These are phyloP conservation scores for Aulographum hederae DNA, from an alignment of 2,329 filamentous ascomycete genomes.

Conservation along the genomic window DNA sequence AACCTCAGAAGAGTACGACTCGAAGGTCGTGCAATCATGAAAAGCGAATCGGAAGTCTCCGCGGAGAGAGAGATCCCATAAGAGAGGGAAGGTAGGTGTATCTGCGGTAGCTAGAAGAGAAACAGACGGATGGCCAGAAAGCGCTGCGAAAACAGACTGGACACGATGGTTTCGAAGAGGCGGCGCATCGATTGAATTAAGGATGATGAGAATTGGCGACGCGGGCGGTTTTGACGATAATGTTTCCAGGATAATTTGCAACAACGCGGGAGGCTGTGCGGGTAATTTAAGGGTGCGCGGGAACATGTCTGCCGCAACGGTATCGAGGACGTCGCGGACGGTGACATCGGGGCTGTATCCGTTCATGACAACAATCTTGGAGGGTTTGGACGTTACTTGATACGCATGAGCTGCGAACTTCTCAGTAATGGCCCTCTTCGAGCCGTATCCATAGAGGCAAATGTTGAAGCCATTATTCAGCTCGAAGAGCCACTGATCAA, in stretches of 20 bases:
- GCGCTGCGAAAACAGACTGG: conserved; percentile 56
- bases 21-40: conserved; percentile 87
- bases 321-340: conserved; percentile 50
- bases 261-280: conserved; percentile 48
- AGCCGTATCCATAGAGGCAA: conserved; percentile 84
- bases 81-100: conserved; percentile 66
- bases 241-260: conserved; percentile 44
- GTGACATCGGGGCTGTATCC: conserved; percentile 55
- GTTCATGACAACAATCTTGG: conserved; percentile 67
- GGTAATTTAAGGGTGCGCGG: conserved; percentile 33
- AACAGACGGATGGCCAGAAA: conserved; percentile 57
- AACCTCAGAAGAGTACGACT: conserved; percentile 47
- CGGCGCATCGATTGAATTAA: conserved; percentile 75
- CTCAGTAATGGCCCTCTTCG: conserved; percentile 59
- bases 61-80: conserved; percentile 80
- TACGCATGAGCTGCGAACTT: conserved; percentile 58
- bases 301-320: conserved; percentile 45
- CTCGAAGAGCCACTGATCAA: conserved; percentile 87
- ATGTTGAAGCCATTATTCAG: conserved; percentile 72
- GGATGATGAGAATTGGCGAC: conserved; percentile 42
- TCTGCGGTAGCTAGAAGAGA: conserved; percentile 67
- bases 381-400: conserved; percentile 9
- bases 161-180: conserved; percentile 52
- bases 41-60: conserved; percentile 74
- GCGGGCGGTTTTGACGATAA: conserved; percentile 31